Conservation (phyloP, 2,329 filamentous ascomycete species). For the Botrytis byssoidea region DNA sequence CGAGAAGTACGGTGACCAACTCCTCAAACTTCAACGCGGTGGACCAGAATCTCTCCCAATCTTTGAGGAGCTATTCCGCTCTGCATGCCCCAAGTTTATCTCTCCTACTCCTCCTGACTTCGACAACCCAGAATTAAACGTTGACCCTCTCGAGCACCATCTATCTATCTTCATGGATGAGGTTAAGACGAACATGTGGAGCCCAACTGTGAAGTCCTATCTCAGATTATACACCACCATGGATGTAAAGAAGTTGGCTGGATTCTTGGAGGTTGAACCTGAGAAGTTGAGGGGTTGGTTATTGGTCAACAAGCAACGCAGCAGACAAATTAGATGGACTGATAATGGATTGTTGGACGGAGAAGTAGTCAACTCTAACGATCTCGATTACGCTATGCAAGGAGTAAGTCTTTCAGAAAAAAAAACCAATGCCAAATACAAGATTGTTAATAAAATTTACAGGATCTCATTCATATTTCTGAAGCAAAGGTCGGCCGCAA, state of each 20-base stretch:
- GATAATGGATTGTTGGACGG: conserved; percentile 89
- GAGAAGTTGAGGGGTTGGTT: conserved; percentile 93
- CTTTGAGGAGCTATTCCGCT: conserved; percentile 97
- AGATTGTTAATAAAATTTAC: conserved; percentile 29
- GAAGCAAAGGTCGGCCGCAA: conserved; percentile 98
- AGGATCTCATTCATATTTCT: conserved; percentile 97
- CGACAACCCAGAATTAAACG: conserved; percentile 91
- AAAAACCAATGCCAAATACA: not conserved
- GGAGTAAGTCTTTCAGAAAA: conserved; percentile 59
- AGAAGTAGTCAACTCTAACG: conserved; percentile 87
- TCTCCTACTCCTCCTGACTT: conserved; percentile 95
- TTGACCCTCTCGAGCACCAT: conserved; percentile 97
- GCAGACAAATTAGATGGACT: conserved; percentile 90
- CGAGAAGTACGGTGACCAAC: conserved; percentile 99
- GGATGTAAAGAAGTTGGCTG: conserved; percentile 96
- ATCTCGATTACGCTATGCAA: conserved; percentile 96
- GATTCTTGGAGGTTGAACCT: conserved; percentile 95
- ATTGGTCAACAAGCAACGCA: conserved; percentile 97
- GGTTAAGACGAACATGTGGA: conserved; percentile 99
- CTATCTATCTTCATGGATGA: conserved; percentile 98
- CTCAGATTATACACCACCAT: conserved; percentile 99
- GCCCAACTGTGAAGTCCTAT: conserved; percentile 96
- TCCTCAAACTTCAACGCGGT: conserved; percentile 92
- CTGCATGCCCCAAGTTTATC: conserved; percentile 99
- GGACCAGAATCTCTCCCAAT: conserved; percentile 93